Percentiles rank a stretch among this genome's conserved stretches.
These are phyloP conservation scores for Metschnikowia gelsemii DNA, from an alignment of 805 yeast genomes.

Conservation along the genomic window DNA sequence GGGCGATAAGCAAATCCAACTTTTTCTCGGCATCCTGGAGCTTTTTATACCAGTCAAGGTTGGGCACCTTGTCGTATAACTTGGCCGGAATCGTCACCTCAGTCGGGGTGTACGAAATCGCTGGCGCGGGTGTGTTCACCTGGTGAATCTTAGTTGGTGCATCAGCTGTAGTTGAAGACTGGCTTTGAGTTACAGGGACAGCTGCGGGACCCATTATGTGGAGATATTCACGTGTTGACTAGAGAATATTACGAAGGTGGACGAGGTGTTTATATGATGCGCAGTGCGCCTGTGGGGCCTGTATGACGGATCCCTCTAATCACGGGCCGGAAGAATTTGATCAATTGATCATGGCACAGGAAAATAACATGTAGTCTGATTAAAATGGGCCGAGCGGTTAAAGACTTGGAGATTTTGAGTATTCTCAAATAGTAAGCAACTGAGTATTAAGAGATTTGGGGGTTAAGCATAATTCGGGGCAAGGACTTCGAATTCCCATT, in stretches of 20 bases:
- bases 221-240: no score
- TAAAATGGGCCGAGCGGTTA: no score
- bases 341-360: no score
- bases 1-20: constrained; percentile 75
- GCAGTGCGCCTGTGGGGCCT: constrained; percentile 8
- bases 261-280: constrained; percentile 14
- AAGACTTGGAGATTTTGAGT: no score
- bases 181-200: constrained; percentile 19
- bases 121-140: constrained; percentile 34
- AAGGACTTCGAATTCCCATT: no score
- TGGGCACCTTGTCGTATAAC: constrained; percentile 52
- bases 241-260: constrained; percentile 5
- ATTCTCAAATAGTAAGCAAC: no score
- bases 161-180: constrained; percentile 23
- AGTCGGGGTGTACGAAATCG: constrained; percentile 43
- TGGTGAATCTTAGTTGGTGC: constrained; percentile 29
- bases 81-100: constrained; percentile 39
- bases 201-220: constrained; percentile 22
- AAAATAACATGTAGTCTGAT: no score
- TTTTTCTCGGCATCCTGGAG: constrained; percentile 78
- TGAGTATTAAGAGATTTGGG: no score
- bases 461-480: no score
- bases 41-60: constrained; percentile 68
- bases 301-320: no score
- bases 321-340: no score